Base-by-base conservation (phyloP, 176 grass and related monocot genomes). In the Triticum turgidum region DNA sequence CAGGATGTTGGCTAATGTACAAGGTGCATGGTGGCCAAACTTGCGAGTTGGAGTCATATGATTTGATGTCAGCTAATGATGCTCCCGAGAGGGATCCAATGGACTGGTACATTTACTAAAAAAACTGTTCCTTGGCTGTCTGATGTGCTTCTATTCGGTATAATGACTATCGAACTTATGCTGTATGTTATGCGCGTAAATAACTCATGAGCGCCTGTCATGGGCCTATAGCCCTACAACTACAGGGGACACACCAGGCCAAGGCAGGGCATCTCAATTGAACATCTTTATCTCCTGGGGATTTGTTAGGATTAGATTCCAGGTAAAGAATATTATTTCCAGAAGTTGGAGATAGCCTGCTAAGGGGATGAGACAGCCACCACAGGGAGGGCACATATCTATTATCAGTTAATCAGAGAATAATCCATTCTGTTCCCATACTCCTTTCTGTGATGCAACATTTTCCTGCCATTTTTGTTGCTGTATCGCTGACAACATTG, bases 51-150 rank as follows among this genome's bases (percentile, higher is more conserved):
- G 90, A 92, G 47, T 94, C 86, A 4, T 98, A 98, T 87, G 94
- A 98, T 90, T 82, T 98, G n/a, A 76, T 94, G 82, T 98, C 96
- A 84, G 96, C 96, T 81, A 95, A 98, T 85, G 93, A 98, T 89
- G 91, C 76, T 86, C 90, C 93, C 83, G 91, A 88, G 80, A 94
- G 91, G 90, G 93, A 98, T 91, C 96, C 96, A 85, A 94, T 91
- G 93, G 88, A 94, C 78, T 98, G 96, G 93, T 98, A 94, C 51
- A 68, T 24, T 86, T 85, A 77, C 86, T 75, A 20, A 85, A 63
- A 22, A 75, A 47, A 13, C 56, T 75, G n/a, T 88, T 64, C 18
- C 30, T 68, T 79, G 18, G 33, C 74, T 84, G 21, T 68, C 32
- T 42, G 27, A 68, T 84, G 49, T 65, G 45, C 66, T 83, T 47